These are phyloP conservation scores for slime mould (Dictyostelium discoideum) DNA, from an alignment of 78 protist species.

Conservation along the genomic window dicty_2.7 NC_007088.5:219501-220000, in stretches of 20 bases:
- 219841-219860: constrained; percentile 67
- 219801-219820: not conserved
- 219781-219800: not conserved
- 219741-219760: no score
- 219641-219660: constrained; percentile 71
- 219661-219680: constrained; percentile 73
- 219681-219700: constrained; percentile 68
- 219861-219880: constrained; percentile 73
- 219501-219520: not conserved
- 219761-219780: no score
- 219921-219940: constrained; percentile 68
- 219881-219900: constrained; percentile 78
- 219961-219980: constrained; percentile 76
- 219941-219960: constrained; percentile 71
- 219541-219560: no score
- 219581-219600: constrained; percentile 55
- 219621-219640: constrained; percentile 77
- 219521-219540: no score
- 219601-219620: constrained; percentile 79
- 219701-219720: constrained; percentile 34
- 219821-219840: constrained; percentile 43
- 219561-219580: not conserved
- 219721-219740: not conserved
- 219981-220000: constrained; percentile 59
- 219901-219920: constrained; percentile 66